These are phyloP conservation scores for Coemansia sp. DNA, from an alignment of 192 early-diverging fungal species.

Conservation along the genomic window DNA sequence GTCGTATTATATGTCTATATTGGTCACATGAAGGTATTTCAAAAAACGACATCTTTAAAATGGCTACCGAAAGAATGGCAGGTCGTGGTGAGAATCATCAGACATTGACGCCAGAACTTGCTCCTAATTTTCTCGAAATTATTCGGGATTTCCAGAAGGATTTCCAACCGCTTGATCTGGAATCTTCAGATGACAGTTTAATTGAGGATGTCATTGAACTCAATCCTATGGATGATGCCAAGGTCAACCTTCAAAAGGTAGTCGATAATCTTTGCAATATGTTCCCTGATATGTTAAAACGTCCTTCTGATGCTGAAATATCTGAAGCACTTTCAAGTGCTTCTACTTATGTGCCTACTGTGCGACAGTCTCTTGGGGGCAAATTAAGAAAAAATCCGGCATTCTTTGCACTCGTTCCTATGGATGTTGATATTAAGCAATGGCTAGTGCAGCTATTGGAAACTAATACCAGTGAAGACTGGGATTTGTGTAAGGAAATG, in stretches of 20 bases:
- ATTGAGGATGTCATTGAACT: constrained; percentile 63
- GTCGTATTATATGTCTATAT: constrained; percentile 70
- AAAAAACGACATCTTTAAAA: constrained; percentile 52
- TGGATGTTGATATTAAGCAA: constrained; percentile 15
- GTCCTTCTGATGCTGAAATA: constrained; percentile 54
- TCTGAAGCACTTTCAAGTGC: constrained; percentile 57
- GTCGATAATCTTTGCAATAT: constrained; percentile 52
- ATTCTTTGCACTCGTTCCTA: constrained; percentile 33
- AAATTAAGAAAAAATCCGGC: constrained; percentile 11
- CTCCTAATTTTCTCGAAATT: constrained; percentile 58
- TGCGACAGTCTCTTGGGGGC: constrained; percentile 33
- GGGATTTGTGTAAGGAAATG: constrained; percentile 23
- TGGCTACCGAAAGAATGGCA: constrained; percentile 59
- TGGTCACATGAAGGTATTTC: constrained; percentile 66
- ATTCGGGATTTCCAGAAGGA: constrained; percentile 58
- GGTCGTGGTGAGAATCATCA: constrained; percentile 80
- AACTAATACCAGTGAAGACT: constrained; percentile 4
- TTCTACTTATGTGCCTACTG: constrained; percentile 40
- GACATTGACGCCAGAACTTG: constrained; percentile 66
- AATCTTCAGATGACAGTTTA: constrained; percentile 50
- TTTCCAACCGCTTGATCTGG: constrained; percentile 59
- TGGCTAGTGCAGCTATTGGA: constrained; percentile 25
- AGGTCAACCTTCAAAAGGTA: constrained; percentile 48
- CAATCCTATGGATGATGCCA: constrained; percentile 55
- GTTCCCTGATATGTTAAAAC: constrained; percentile 33